Evolutionary conservation across 208 protist genomes (phyloP).

Genomic region (Leishmania arabica): DNA sequence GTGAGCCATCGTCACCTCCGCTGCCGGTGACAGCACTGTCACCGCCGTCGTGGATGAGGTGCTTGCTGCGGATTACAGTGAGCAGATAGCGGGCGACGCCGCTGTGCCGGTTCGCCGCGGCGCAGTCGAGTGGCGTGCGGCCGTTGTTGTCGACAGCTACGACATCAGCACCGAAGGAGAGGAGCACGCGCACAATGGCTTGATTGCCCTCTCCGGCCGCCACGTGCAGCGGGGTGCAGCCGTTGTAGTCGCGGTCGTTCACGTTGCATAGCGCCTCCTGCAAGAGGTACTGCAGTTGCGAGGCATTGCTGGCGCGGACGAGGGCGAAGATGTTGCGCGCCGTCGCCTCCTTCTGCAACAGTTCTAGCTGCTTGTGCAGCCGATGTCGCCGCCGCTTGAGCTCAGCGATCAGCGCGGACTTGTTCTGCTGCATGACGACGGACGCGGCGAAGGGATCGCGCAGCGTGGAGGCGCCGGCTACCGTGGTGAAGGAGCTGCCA

Average conservation of each 20-base stretch:
- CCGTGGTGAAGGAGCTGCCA: slow-evolving; percentile 7
- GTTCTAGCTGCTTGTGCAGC: slow-evolving; percentile 54
- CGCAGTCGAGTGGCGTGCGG: slow-evolving; percentile 85
- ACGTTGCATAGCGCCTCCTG: slow-evolving; percentile 64
- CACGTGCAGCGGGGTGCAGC: slow-evolving; percentile 85
- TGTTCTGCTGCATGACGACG: slow-evolving; percentile 48
- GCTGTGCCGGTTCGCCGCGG: slow-evolving; percentile 81
- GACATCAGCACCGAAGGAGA: slow-evolving; percentile 85
- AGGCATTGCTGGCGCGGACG: slow-evolving; percentile 76
- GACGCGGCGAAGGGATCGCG: slow-evolving; percentile 33
- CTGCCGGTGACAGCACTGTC: slow-evolving; percentile 1
- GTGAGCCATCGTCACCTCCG: neutral
- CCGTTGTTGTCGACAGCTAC: slow-evolving; percentile 68
- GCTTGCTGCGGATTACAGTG: slow-evolving; percentile 45
- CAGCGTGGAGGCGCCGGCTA: slow-evolving; percentile 2
- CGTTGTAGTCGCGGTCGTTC: slow-evolving; percentile 89
- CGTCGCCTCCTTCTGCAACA: slow-evolving; percentile 62
- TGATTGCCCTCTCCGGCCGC: slow-evolving; percentile 82
- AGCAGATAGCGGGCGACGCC: slow-evolving; percentile 71
- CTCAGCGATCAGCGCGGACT: slow-evolving; percentile 61
- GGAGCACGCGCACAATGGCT: slow-evolving; percentile 71
- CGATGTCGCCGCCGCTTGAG: slow-evolving; percentile 61
- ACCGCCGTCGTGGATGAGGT: slow-evolving; percentile 9
- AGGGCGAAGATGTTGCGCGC: slow-evolving; percentile 81
- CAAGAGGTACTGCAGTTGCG: slow-evolving; percentile 78